phyloP scores from a whole-genome alignment of 345 rosid species.

The Excoecaria cochinchinensis region DNA sequence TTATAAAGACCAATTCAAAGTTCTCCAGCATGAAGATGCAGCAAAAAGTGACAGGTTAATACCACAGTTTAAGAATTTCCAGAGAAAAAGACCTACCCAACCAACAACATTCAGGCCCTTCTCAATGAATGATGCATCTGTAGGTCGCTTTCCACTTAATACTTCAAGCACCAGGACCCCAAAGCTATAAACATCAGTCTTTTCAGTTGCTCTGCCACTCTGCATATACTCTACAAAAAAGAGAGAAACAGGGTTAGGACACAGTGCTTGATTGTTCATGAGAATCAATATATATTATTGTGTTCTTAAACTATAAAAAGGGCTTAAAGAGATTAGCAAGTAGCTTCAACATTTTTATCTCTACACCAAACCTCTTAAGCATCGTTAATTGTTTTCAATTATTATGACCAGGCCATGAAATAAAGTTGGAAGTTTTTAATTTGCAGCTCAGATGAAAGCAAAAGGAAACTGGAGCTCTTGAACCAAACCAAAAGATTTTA shows the following conservation, averaged over 20 bases:
- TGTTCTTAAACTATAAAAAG: neutral
- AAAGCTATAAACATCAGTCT: conserved; percentile 95
- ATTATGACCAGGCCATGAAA: neutral
- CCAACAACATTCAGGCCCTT: conserved; percentile 98
- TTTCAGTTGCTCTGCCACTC: conserved; percentile 98
- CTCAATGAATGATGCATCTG: conserved; percentile 94
- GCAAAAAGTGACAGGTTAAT: neutral
- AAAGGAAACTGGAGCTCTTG: neutral
- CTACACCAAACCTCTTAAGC: neutral
- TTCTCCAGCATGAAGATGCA: neutral
- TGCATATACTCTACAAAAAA: conserved; percentile 80
- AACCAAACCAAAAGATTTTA: neutral
- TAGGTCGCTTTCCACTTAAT: conserved; percentile 92
- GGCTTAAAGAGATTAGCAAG: conserved; percentile 10
- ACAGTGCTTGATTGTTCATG: neutral
- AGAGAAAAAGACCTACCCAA: conserved; percentile 61
- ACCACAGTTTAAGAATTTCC: neutral
- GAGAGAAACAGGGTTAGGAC: conserved; percentile 11
- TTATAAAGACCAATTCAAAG: neutral
- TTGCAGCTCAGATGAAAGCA: neutral
- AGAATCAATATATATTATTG: neutral
- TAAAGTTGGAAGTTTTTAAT: neutral
- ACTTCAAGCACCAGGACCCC: conserved; percentile 94
- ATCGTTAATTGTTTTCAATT: neutral
- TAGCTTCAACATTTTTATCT: neutral